phyloP scores from a whole-genome alignment of 2,329 filamentous ascomycete species.

The Juglanconis juglandina region DNA sequence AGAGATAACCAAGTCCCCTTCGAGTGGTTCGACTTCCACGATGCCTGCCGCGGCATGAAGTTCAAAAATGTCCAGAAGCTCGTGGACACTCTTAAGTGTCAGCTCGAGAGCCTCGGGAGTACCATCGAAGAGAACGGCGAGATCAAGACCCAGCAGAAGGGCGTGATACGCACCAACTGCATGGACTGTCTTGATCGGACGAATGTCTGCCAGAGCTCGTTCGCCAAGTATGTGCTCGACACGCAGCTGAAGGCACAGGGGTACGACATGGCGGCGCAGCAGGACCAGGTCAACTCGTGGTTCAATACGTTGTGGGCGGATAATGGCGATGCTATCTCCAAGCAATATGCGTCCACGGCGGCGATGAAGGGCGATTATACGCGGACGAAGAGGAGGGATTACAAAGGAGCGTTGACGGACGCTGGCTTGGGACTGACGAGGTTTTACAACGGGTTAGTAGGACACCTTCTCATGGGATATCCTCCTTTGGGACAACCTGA shows the following conservation, averaged over 20 bases:
- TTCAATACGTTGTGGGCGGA: conserved; percentile 98
- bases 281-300: conserved; percentile 80
- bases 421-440: conserved; percentile 82
- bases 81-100: conserved; percentile 64
- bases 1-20: conserved; percentile 57
- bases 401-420: conserved; percentile 86
- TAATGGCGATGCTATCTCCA: conserved; percentile 92
- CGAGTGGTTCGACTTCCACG: conserved; percentile 98
- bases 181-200: conserved; percentile 98
- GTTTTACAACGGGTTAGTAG: conserved; percentile 61
- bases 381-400: conserved; percentile 83
- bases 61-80: conserved; percentile 90
- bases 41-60: conserved; percentile 90
- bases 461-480: background rate
- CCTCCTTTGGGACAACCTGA: too few relatives aligned
- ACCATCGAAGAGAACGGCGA: conserved; percentile 54
- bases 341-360: conserved; percentile 92
- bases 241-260: conserved; percentile 72
- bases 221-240: conserved; percentile 79
- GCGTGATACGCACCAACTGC: conserved; percentile 89
- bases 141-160: conserved; percentile 55
- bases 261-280: conserved; percentile 69
- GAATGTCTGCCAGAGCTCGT: conserved; percentile 92
- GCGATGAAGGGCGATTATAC: conserved; percentile 98
- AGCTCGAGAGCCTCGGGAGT: conserved; percentile 69